phyloP scores from a whole-genome alignment of 345 rosid genomes.

The Reutealis trisperma region DNA sequence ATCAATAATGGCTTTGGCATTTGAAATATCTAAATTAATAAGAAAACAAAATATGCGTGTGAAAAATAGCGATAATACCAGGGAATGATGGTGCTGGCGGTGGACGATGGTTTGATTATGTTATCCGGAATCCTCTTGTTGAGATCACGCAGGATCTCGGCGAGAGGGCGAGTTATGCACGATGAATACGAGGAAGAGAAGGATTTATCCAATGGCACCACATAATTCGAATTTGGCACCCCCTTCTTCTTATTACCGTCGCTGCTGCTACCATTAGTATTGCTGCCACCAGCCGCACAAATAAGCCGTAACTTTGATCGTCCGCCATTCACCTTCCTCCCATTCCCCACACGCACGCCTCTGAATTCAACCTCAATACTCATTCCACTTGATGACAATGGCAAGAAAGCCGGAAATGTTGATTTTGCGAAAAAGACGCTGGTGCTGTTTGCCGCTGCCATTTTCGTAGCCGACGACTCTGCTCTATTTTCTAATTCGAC shows the following conservation, averaged over 20 bases:
- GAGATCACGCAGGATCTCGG: conserved; percentile 95
- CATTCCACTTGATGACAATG: background rate
- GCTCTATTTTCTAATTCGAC: background rate
- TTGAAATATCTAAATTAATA: background rate
- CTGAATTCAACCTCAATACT: background rate
- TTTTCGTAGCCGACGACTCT: background rate
- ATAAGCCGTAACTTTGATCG: background rate
- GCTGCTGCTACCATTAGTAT: conserved; percentile 24
- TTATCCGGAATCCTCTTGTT: conserved; percentile 93
- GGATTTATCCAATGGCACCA: conserved; percentile 83
- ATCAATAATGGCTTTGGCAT: background rate
- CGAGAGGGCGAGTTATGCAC: conserved; percentile 83
- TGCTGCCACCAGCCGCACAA: conserved; percentile 27
- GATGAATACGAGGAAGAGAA: conserved; percentile 59
- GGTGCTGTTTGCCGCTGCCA: background rate
- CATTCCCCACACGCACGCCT: background rate
- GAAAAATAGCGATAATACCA: conserved; percentile 46
- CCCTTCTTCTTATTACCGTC: conserved; percentile 48
- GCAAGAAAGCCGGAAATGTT: background rate
- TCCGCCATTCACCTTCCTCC: background rate
- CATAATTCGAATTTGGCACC: conserved; percentile 87
- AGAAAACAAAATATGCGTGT: background rate
- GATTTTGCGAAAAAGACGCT: conserved; percentile 6
- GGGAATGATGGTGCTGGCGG: conserved; percentile 59
- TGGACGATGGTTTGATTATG: conserved; percentile 54